Evolutionary conservation across 1,284 basidiomycete species (phyloP).

Genomic region (Apiotrichum akiyoshidainum): DNA sequence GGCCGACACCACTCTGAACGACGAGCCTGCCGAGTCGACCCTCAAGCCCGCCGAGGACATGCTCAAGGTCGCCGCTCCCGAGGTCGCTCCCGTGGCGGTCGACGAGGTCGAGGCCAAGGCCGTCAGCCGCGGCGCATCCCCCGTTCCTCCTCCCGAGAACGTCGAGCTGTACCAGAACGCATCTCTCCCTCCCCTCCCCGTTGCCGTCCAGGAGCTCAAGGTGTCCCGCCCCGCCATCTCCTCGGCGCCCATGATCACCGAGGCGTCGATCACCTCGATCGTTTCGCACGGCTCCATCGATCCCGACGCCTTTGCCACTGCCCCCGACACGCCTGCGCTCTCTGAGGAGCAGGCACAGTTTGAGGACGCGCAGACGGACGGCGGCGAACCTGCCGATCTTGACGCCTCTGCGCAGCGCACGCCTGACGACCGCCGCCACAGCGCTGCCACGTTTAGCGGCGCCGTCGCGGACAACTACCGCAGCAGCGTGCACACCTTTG

Average conservation of each 20-base stretch:
- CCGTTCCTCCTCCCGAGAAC: constrained; percentile 4
- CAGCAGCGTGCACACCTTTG: constrained; percentile 6
- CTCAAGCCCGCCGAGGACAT: not conserved
- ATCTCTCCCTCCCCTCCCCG: constrained; percentile 11
- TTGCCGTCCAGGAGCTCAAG: not conserved
- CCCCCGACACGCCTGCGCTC: not conserved
- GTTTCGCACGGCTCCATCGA: not conserved
- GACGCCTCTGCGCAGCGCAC: not conserved
- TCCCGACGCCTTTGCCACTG: constrained; percentile 4
- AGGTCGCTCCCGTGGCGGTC: not conserved
- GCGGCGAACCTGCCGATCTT: constrained; percentile 1
- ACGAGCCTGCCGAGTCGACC: constrained; percentile 3
- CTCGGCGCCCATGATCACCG: not conserved
- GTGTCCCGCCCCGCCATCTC: not conserved
- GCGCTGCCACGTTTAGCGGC: not conserved
- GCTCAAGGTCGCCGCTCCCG: too few relatives aligned
- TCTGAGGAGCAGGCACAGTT: not conserved
- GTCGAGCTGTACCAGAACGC: constrained; percentile 14
- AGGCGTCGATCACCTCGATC: not conserved
- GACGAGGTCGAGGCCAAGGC: not conserved
- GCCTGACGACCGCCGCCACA: not conserved
- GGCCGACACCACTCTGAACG: not conserved
- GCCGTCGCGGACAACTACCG: not conserved
- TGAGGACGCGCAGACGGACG: not conserved
- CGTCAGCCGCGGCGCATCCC: not conserved